Base-by-base conservation (phyloP, 768 basidiomycete genomes). In the Suillus paluster region DNA sequence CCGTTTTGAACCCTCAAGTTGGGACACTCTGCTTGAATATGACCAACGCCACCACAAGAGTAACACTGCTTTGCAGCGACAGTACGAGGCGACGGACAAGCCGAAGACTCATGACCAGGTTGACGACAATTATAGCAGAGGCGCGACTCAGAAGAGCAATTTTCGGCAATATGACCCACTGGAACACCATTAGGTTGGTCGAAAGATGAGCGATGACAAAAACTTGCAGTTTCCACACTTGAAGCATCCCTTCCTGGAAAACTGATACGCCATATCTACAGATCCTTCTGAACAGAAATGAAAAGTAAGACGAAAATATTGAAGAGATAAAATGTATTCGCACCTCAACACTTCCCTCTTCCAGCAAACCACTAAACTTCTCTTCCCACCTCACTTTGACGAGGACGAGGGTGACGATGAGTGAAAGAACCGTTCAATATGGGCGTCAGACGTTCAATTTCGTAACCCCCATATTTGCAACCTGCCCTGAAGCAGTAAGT, bases 111-210 rank as follows among this genome's bases (percentile, higher is more conserved):
- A 69, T 96, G 95, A 44, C 95, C 95, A n/a, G 94, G 91, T 73
- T 95, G 91, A 66, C 92, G 88, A 75, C 95, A 97, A 74, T 96
- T 97, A 80, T 95, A 97, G 79, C 95, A 97, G 63, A 97, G 85
- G 69, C 93, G 87, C 74, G 92, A 87, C 70, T 91, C 91, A 65
- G 92, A 92, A 50, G 92, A 84, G 74, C 94, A 97, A 70, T 90
- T 91, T 82, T 94, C 93, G 70, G 94, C 94, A 70, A 96, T 92
- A 75, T 97, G 94, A 53, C 94, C 94, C 73, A 95, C 94, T 95
- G 68, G 14, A 60, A 39, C 30, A 61, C 55, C 41, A 64, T 62
- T 54, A 63, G 66, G 57, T 67, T 33, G 46, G 65, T 65, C 62
- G 52, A 52, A 57, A 55, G 54, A 66, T 62, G 56, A 60, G 55